Evolutionary conservation across 352 stramenopile genomes (phyloP).

Genomic region (Globisporangium paroecandrum): DNA sequence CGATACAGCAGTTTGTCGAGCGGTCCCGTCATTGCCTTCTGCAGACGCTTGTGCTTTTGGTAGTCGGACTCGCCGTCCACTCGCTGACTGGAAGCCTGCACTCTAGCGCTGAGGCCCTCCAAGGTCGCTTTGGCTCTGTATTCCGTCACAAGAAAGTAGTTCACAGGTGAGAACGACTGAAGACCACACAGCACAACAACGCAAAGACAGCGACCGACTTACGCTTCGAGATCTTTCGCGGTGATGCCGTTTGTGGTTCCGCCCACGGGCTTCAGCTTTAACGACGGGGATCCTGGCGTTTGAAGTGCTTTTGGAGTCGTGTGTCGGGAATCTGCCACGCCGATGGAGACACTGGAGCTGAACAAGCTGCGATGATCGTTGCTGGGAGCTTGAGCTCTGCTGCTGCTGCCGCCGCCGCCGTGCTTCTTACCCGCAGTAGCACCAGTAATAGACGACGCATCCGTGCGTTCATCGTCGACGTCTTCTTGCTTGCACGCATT

Average conservation of each 20-base stretch:
- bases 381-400: neutral
- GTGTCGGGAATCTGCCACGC: neutral
- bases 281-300: neutral
- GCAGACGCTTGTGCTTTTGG: constrained; percentile 34
- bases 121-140: constrained; percentile 18
- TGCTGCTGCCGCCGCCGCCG: neutral
- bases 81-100: constrained; percentile 4
- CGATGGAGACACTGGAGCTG: neutral
- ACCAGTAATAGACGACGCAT: neutral
- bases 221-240: constrained; percentile 16
- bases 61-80: constrained; percentile 26
- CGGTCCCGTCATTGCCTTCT: constrained; percentile 48
- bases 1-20: constrained; percentile 44
- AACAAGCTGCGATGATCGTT: constrained; percentile 14
- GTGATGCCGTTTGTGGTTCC: constrained; percentile 3
- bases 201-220: neutral
- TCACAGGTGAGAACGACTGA: neutral
- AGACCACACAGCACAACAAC: neutral
- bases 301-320: neutral
- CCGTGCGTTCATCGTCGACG: constrained; percentile 8
- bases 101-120: constrained; percentile 6
- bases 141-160: neutral
- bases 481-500: constrained; percentile 20
- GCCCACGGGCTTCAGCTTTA: constrained; percentile 4
- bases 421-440: neutral